Conservation (phyloP, 805 yeast species). For the Yamadazyma sp. region DNA sequence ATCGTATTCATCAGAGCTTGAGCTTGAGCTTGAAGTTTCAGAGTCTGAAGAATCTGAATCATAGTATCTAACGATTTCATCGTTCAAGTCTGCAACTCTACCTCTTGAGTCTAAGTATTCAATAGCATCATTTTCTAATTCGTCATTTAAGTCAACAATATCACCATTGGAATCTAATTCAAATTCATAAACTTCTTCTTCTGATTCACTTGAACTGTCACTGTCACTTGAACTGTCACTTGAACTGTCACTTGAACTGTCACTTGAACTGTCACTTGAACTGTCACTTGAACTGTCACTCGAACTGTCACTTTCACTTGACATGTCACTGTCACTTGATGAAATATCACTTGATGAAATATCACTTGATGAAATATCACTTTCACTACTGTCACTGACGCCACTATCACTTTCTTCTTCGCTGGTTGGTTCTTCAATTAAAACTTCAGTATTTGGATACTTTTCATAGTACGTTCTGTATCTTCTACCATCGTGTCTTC, state of each 20-base stretch:
- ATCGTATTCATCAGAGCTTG: slow-evolving; percentile 6
- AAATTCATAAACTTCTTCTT: slow-evolving; percentile 29
- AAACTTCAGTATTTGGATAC: slow-evolving; percentile 35
- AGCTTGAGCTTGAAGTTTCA: slow-evolving; percentile 5
- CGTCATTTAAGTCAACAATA: slow-evolving; percentile 32
- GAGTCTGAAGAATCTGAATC: slow-evolving; percentile 18
- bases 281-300: not conserved
- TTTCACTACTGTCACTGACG: slow-evolving; percentile 14
- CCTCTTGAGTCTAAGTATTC: slow-evolving; percentile 25
- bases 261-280: not conserved
- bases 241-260: not conserved
- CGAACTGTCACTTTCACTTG: not conserved
- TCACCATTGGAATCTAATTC: slow-evolving; percentile 18
- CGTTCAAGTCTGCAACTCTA: slow-evolving; percentile 25
- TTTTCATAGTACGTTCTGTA: slow-evolving; percentile 33
- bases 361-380: slow-evolving; percentile 9
- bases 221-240: slow-evolving; percentile 5
- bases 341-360: slow-evolving; percentile 12
- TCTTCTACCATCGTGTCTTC: slow-evolving; percentile 12
- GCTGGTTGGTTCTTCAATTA: slow-evolving; percentile 43
- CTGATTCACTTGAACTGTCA: slow-evolving; percentile 11
- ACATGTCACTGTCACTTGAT: slow-evolving; percentile 6
- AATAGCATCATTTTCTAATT: slow-evolving; percentile 27
- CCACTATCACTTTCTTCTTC: slow-evolving; percentile 19
- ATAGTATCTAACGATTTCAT: slow-evolving; percentile 25